Conservation (phyloP, 257 asterid genomes). For the Nicotiana benthamiana region DNA sequence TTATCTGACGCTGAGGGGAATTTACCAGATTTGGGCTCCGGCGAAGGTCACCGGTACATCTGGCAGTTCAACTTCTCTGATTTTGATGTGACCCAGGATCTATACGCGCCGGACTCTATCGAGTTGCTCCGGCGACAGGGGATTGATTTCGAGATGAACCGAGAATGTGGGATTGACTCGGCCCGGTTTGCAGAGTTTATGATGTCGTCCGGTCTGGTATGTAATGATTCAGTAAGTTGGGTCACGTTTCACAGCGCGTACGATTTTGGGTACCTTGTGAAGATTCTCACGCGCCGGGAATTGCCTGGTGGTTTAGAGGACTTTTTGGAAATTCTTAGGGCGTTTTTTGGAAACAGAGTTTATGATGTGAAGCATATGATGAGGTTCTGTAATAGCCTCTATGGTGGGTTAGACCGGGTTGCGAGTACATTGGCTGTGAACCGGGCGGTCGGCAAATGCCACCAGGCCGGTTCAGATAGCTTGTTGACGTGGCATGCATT, state of each 20-base stretch:
- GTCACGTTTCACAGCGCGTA: conserved; percentile 56
- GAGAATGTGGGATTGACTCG: conserved; percentile 20
- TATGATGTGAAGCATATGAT: conserved; percentile 55
- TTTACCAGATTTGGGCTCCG: conserved; percentile 32
- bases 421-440: conserved; percentile 29
- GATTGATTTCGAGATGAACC: conserved; percentile 25
- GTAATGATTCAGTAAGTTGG: conserved; percentile 38
- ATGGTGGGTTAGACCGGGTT: conserved; percentile 49
- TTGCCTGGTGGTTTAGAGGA: conserved; percentile 35
- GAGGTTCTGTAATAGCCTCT: conserved; percentile 40
- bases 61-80: conserved; percentile 61
- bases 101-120: conserved; percentile 41
- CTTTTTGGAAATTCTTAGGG: conserved; percentile 31
- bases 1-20: conserved; percentile 49
- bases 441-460: conserved; percentile 45
- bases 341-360: conserved; percentile 34
- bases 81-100: conserved; percentile 30
- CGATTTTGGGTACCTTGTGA: conserved; percentile 54
- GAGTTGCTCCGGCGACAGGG: conserved; percentile 44
- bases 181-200: conserved; percentile 35
- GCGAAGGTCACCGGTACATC: conserved; percentile 29
- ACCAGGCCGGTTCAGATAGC: conserved; percentile 65
- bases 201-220: conserved; percentile 53
- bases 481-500: conserved; percentile 53
- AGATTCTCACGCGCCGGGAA: conserved; percentile 41